phyloP scores from a whole-genome alignment of 345 rosid species.

The Punica granatum region DNA sequence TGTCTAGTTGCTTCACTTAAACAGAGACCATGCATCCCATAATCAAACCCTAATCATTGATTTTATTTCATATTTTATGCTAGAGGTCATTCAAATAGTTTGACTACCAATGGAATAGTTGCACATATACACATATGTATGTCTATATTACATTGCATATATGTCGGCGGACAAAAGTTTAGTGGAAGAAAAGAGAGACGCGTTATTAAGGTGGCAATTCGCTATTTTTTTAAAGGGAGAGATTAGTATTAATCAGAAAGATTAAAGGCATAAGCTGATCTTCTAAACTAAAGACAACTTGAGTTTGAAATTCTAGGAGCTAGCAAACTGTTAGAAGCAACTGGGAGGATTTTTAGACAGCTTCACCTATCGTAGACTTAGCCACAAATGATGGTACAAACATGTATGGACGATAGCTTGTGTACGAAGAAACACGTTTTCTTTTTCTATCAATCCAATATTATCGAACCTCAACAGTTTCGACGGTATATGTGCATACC shows the following conservation, averaged over 20 bases:
- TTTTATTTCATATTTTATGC: slow-evolving; percentile 3
- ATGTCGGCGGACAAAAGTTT: neutral
- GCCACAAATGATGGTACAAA: neutral
- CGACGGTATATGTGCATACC: too few species aligned
- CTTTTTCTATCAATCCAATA: too few species aligned
- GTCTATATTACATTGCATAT: neutral
- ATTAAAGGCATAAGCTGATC: slow-evolving; percentile 4
- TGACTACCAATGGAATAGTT: neutral
- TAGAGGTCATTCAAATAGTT: neutral
- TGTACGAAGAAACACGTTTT: too few species aligned
- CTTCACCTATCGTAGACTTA: neutral
- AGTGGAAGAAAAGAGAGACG: neutral
- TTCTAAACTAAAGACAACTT: slow-evolving; percentile 4
- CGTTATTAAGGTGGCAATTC: neutral
- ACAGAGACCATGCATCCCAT: neutral
- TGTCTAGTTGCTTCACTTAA: neutral
- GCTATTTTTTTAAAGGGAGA: neutral
- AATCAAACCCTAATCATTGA: slow-evolving; percentile 3
- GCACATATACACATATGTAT: neutral
- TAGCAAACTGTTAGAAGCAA: neutral
- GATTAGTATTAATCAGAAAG: neutral
- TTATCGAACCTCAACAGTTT: too few species aligned
- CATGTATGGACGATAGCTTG: too few species aligned
- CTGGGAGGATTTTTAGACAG: neutral
- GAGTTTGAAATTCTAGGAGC: neutral